phyloP scores from a whole-genome alignment of 768 basidiomycete species.

The Trametes maxima region DNA sequence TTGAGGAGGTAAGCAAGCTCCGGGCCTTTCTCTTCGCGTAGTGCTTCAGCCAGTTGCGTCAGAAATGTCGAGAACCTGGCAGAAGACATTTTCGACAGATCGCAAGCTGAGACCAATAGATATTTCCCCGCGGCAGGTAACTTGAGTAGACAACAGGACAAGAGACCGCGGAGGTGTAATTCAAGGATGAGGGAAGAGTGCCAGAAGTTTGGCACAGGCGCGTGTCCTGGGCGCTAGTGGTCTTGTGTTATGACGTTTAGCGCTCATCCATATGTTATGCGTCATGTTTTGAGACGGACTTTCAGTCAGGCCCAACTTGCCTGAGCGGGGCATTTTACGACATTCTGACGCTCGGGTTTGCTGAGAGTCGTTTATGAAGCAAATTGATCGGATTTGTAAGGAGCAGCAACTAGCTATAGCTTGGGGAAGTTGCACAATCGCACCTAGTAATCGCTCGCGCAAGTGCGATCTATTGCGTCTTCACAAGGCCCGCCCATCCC shows the following conservation, averaged over 20 bases:
- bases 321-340: no score
- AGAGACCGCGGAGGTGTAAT: neutral
- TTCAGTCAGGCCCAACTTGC: no score
- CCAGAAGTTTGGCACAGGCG: neutral
- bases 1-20: constrained; percentile 75
- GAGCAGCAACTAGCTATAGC: neutral
- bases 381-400: no score
- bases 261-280: no score
- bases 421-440: constrained; percentile 9
- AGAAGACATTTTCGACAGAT: constrained; percentile 11
- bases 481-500: neutral
- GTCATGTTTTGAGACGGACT: no score
- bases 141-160: neutral
- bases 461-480: constrained; percentile 4
- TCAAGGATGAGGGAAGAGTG: neutral
- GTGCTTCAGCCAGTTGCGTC: constrained; percentile 59
- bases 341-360: no score
- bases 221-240: neutral
- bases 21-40: constrained; percentile 64
- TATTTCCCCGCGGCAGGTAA: neutral
- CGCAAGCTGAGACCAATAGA: neutral
- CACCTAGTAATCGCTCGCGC: neutral
- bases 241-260: neutral
- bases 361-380: no score
- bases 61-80: constrained; percentile 62